Percentiles rank a stretch among this genome's conserved stretches.
Conservation (phyloP, 2,329 filamentous ascomycete genomes). For the Colletotrichum abscissum region DNA sequence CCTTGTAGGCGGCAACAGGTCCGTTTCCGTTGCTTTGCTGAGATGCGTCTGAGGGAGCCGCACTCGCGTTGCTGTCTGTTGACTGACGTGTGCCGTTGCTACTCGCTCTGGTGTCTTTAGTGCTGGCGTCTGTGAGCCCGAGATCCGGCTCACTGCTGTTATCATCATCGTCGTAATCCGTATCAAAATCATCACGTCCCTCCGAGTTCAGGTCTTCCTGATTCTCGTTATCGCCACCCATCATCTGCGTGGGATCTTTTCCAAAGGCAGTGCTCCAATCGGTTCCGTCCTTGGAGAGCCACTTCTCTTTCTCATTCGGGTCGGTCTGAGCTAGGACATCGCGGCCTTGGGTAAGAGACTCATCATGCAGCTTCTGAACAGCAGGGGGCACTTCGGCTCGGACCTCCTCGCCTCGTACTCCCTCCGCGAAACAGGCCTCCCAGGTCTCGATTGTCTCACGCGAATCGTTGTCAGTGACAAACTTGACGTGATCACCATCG, state of each 20-base stretch:
- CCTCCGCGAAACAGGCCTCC: constrained; percentile 91
- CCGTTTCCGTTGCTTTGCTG: constrained; percentile 63
- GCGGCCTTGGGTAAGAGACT: constrained; percentile 81
- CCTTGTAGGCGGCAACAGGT: constrained; percentile 68
- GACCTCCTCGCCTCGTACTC: constrained; percentile 79
- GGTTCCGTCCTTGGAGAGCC: constrained; percentile 82
- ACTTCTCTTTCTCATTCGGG: constrained; percentile 79
- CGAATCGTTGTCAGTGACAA: constrained; percentile 87
- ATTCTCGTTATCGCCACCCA: constrained; percentile 48
- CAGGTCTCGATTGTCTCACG: constrained; percentile 95
- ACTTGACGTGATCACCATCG: constrained; percentile 84
- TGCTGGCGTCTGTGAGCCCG: constrained; percentile 68
- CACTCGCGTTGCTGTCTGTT: constrained; percentile 50
- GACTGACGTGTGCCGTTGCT: constrained; percentile 47
- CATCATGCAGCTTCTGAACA: constrained; percentile 82
- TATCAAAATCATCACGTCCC: constrained; percentile 53
- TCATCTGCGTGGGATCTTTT: constrained; percentile 71
- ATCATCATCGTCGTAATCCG: constrained; percentile 48
- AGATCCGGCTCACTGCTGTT: constrained; percentile 52
- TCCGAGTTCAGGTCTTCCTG: constrained; percentile 48
- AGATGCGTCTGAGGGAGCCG: constrained; percentile 41
- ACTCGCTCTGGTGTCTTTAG: constrained; percentile 43
- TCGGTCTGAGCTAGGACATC: constrained; percentile 81
- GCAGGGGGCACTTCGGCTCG: constrained; percentile 77
- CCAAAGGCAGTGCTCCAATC: constrained; percentile 93